These are phyloP conservation scores for Leccinum sublutescens DNA, from an alignment of 768 basidiomycete genomes.

Conservation along the genomic window DNA sequence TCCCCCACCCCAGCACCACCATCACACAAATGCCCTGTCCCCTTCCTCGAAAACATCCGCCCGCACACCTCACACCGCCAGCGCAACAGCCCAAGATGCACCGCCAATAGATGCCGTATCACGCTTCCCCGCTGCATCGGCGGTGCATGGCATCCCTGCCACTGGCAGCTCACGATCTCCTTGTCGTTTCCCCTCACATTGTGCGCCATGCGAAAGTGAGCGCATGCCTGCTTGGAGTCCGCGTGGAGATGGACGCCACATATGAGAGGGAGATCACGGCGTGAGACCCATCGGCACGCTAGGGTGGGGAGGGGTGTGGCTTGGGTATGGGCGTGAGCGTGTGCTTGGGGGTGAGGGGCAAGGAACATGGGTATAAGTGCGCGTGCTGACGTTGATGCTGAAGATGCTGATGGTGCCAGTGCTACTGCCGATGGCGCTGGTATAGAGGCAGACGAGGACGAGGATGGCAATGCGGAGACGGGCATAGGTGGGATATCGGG, in stretches of 20 bases:
- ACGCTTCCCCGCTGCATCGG: constrained; percentile 25
- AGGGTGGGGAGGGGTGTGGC: not conserved
- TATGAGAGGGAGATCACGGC: not conserved
- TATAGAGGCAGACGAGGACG: not conserved
- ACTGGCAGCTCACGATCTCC: constrained; percentile 6
- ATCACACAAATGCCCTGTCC: constrained; percentile 14
- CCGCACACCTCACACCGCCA: constrained; percentile 18
- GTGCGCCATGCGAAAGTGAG: constrained; percentile 17
- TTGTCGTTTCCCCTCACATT: constrained; percentile 21
- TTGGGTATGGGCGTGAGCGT: not conserved
- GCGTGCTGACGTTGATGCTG: not conserved
- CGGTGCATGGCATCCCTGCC: constrained; percentile 12
- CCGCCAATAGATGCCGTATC: constrained; percentile 17
- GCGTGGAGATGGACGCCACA: constrained; percentile 11
- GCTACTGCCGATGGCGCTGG: not conserved
- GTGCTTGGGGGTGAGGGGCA: not conserved
- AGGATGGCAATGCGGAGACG: not conserved
- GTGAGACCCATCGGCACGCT: constrained; percentile 14
- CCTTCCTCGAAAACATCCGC: constrained; percentile 18
- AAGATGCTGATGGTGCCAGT: not conserved
- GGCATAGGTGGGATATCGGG: not conserved
- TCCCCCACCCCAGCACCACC: not conserved
- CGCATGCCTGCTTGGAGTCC: constrained; percentile 7
- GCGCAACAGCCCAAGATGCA: constrained; percentile 16
- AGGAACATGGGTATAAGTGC: not conserved